phyloP scores from a whole-genome alignment of 139 green algal species.

The Cymbomonas tetramitiformis region DNA sequence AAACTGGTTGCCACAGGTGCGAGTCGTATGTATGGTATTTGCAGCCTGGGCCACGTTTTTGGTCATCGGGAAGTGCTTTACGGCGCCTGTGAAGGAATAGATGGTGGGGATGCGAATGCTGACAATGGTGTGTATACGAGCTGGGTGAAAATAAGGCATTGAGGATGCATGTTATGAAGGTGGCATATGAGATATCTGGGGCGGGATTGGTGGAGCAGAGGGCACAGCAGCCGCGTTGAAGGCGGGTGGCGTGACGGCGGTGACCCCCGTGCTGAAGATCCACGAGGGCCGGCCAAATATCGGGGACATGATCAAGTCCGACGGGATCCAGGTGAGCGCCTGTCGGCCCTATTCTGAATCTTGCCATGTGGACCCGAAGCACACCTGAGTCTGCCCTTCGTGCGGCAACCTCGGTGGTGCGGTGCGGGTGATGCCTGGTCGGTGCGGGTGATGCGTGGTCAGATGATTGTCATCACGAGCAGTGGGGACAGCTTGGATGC shows the following conservation, averaged over 20 bases:
- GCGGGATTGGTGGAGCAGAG: constrained; percentile 73
- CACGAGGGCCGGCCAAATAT: constrained; percentile 86
- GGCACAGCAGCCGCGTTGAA: constrained; percentile 57
- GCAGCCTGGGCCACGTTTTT: too few species aligned
- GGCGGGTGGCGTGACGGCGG: constrained; percentile 30
- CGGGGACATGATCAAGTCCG: constrained; percentile 28
- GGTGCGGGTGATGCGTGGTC: constrained; percentile 1
- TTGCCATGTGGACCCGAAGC: too few species aligned
- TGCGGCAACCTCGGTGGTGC: too few species aligned
- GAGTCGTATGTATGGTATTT: too few species aligned
- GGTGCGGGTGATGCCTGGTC: not conserved
- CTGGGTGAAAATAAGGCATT: not conserved
- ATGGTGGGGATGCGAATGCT: too few species aligned
- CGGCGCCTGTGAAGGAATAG: too few species aligned
- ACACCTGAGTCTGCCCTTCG: too few species aligned
- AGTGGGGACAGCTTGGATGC: constrained; percentile 73
- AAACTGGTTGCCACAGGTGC: too few species aligned
- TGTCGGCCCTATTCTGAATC: too few species aligned
- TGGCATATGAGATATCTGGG: constrained; percentile 62
- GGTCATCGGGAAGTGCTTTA: too few species aligned
- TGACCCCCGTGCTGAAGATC: constrained; percentile 78
- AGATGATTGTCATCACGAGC: constrained; percentile 89
- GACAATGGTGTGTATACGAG: too few species aligned
- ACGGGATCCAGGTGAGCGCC: constrained; percentile 26
- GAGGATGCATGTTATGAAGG: constrained; percentile 26